Conservation (phyloP, 257 asterid species). For the Echites panduratus region DNA sequence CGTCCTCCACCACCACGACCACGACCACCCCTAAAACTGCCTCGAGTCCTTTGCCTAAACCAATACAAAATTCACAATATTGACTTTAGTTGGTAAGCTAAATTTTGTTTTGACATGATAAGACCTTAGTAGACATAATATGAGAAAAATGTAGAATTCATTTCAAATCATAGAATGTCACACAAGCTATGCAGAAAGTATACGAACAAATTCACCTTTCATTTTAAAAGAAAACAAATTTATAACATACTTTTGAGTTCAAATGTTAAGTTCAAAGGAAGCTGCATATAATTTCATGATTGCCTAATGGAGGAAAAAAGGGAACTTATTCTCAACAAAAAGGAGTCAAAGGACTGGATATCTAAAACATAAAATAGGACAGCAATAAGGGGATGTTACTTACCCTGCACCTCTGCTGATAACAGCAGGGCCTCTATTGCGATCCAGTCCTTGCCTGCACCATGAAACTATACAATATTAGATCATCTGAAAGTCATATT, state of each 20-base stretch:
- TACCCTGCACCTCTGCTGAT: constrained; percentile 47
- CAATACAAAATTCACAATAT: background rate
- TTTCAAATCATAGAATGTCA: background rate
- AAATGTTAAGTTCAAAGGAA: background rate
- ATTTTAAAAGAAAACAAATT: background rate
- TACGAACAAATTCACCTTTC: background rate
- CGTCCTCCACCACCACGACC: constrained; percentile 31
- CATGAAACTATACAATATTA: background rate
- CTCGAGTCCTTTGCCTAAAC: constrained; percentile 44
- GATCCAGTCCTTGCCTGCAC: constrained; percentile 53
- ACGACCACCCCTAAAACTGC: constrained; percentile 41
- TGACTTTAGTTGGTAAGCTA: background rate
- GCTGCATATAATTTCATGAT: background rate
- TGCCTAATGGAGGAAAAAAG: background rate
- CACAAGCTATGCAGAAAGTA: background rate
- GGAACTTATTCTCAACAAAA: background rate
- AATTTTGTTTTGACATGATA: background rate
- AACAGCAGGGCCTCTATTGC: constrained; percentile 34
- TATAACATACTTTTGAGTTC: too few species aligned
- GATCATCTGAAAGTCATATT: background rate
- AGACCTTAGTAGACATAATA: background rate
- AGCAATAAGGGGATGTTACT: constrained; percentile 4
- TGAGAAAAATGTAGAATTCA: background rate
- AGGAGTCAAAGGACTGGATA: background rate
- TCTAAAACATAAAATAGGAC: background rate